Percentiles rank a stretch among this genome's conserved stretches.
These are phyloP conservation scores for Prosopis cineraria DNA, from an alignment of 306 rosid genomes.

Conservation along the genomic window DNA sequence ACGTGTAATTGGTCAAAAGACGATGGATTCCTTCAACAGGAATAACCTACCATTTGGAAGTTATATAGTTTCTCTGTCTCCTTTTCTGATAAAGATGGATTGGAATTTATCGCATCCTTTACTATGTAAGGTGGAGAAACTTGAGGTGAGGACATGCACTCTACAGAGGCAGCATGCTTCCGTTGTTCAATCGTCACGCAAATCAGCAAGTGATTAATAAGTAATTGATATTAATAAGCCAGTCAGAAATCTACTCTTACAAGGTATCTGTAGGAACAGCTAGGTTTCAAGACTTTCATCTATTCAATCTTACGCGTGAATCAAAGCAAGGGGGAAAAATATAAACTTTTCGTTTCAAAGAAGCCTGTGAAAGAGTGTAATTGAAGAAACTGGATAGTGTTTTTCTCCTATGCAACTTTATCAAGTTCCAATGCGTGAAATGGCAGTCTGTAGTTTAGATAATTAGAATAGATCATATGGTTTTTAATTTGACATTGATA, in stretches of 20 bases:
- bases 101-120: neutral
- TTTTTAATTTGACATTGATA: slow-evolving; percentile 13
- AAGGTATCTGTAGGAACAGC: slow-evolving; percentile 26
- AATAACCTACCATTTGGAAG: slow-evolving; percentile 7
- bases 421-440: slow-evolving; percentile 49
- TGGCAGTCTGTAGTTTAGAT: slow-evolving; percentile 23
- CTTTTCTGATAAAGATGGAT: neutral
- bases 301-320: slow-evolving; percentile 10
- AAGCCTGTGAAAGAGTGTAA: slow-evolving; percentile 41
- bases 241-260: slow-evolving; percentile 4
- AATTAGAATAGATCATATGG: neutral
- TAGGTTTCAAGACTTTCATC: neutral
- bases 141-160: slow-evolving; percentile 6
- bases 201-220: neutral
- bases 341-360: slow-evolving; percentile 7
- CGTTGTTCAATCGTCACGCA: slow-evolving; percentile 28
- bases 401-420: slow-evolving; percentile 63
- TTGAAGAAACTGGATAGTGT: slow-evolving; percentile 66
- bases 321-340: slow-evolving; percentile 5
- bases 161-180: slow-evolving; percentile 30
- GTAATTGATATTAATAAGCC: neutral
- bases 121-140: neutral
- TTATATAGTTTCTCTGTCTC: neutral
- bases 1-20: neutral
- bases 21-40: neutral